Evolutionary conservation across 371 early-diverging fungal species (phyloP), one percentile per base, ranked within the genome.

Genomic region (Nematocida sp.): DNA sequence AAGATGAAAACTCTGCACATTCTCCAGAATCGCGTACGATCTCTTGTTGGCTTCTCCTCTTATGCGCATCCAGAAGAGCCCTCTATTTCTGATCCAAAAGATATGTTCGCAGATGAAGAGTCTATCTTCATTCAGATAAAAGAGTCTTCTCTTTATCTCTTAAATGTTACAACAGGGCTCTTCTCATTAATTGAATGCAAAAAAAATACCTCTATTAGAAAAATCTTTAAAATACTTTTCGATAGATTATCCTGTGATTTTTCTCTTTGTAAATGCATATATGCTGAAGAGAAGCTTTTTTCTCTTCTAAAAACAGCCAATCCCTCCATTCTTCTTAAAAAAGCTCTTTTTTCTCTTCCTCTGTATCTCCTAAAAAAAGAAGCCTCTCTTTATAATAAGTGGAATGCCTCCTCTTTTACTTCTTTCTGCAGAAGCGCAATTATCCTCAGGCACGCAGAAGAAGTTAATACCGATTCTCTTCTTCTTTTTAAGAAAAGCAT

Each of bases 401-500:
- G 95, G 95, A 88, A 89, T 11, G 90, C 93, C 76, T 91, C 91
- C 45, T 89, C 92, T 30, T 95, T 93, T 87, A 95, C 96, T 20
- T 93, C 93, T 23, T 94, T 97, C 86, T 93, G 94, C 39, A 91
- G 98, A 80, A 86, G 95, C 42, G 89, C 93, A 18, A 85, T 98
- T 66, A 93, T 97, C 66, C 85, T 98, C 78, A 88, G 96, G 75
- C 92, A 93, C 3, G 87, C 93, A 53, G 93, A 93, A 82, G 90
- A 95, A 39, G 92, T 94, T 85, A 90, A 89, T 65, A 93, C 93
- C 82, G 91, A 91, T 84, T 90, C 94, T 61, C 92, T 92, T 87
- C 88, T 92, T 83, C 87, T 94, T 47, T 84, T 96, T 76, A 88
- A 92, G 94, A 26, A 94, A 59, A 88, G 91, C 0, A 81, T 93